Evolutionary conservation across 352 stramenopile genomes (phyloP), one percentile per base, ranked within the genome.

Genomic region (Thraustochytrium sp.): DNA sequence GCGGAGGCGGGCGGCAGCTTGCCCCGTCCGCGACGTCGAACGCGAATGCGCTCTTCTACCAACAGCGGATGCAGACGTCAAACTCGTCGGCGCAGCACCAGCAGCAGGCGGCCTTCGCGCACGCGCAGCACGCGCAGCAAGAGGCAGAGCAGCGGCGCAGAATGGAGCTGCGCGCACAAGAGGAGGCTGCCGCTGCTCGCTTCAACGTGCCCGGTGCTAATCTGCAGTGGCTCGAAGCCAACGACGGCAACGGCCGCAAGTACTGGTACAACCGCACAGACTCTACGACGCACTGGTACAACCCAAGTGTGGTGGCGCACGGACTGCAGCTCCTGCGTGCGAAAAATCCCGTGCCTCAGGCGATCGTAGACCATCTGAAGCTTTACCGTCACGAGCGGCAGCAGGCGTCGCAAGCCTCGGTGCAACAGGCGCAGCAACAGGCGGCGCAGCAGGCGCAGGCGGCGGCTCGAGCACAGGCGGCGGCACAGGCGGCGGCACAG

Each of bases 201-300:
- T n/a, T n/a, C n/a, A n/a, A n/a, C n/a, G n/a, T 72, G 42, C 59
- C 59, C 40, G 59, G 59, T 9, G 59, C 59, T 9, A 29, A 46
- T 16, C 29, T 72, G 18, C 16, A 53, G 29, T 75, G 62, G 62
- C 18, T 54, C 2, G 37, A 75, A n/a, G 36, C 62, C 23, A 75
- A 54, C n/a, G 62, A 75, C 26, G 23, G 4, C 11, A 75, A 38
- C 26, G 62, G 62, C 4, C 62, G 62, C 16, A 75, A 54, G 18
- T 75, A 75, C 44, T 75, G 62, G 62, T 75, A 54, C 37, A 75
- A 54, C 26, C 48, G 18, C 23, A 54, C n/a, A 5, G 40, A 51
- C 37, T 54, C 37, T 5, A 54, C 36, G 16, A 75, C 62, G 38
- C 62, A 75, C 44, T 75, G 62, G 44, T 75, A 75, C 62, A 56